A percentile compares a stretch with the other conserved stretches of the same genome.
phyloP scores from a whole-genome alignment of 345 rosid genomes.

The Laguncularia racemosa region DNA sequence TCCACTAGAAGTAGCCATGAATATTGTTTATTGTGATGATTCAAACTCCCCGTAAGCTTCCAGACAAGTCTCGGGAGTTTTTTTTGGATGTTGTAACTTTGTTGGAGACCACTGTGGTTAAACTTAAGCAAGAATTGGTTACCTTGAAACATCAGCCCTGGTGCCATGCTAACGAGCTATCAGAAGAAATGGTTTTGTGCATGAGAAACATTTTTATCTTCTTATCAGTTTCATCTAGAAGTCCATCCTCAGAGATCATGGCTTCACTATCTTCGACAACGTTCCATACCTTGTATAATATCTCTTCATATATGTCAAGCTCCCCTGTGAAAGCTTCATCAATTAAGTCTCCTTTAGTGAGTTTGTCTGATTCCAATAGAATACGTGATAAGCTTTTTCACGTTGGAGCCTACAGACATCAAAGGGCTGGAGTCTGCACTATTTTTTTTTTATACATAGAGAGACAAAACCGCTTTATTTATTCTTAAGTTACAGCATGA shows the following conservation, averaged over 20 bases:
- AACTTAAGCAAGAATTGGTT: slow-evolving; percentile 70
- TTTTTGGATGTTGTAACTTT: slow-evolving; percentile 65
- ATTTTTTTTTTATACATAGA: too few relatives aligned
- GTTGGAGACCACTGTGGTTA: slow-evolving; percentile 59
- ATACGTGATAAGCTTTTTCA: slow-evolving; percentile 36
- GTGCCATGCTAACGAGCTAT: slow-evolving; percentile 44
- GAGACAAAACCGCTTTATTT: too few relatives aligned
- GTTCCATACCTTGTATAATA: slow-evolving; percentile 29
- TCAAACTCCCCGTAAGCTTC: slow-evolving; percentile 60
- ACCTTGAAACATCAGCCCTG: slow-evolving; percentile 56
- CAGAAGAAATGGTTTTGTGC: slow-evolving; percentile 60
- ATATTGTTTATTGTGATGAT: too few relatives aligned
- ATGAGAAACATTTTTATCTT: slow-evolving; percentile 59
- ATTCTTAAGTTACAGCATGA: too few relatives aligned
- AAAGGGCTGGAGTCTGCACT: too few relatives aligned
- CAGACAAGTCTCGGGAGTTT: slow-evolving; percentile 74
- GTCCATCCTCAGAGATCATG: slow-evolving; percentile 21
- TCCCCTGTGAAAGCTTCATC: slow-evolving; percentile 26
- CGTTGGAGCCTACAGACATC: slow-evolving; percentile 39
- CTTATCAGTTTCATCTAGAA: slow-evolving; percentile 43
- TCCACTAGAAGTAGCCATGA: too few relatives aligned
- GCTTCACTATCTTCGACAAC: slow-evolving; percentile 35
- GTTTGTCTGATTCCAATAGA: slow-evolving; percentile 34
- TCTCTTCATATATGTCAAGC: slow-evolving; percentile 31
- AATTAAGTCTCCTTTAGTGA: slow-evolving; percentile 13